phyloP scores from a whole-genome alignment of 345 rosid species.

The Citrus inodora region DNA sequence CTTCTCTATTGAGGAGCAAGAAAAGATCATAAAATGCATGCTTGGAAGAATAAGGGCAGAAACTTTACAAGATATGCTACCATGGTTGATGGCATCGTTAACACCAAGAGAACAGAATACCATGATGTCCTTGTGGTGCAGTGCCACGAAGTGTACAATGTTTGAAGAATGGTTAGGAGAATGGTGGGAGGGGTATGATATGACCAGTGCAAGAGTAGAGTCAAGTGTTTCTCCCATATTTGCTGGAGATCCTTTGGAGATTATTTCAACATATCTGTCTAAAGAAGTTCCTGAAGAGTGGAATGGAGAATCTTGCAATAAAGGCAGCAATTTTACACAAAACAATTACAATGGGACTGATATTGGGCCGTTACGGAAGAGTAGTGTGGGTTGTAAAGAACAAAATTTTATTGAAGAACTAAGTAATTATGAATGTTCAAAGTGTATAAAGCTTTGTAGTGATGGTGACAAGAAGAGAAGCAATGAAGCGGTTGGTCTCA shows the following conservation, averaged over 20 bases:
- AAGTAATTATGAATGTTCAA: constrained; percentile 18
- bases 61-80: constrained; percentile 66
- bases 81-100: constrained; percentile 68
- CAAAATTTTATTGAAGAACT: constrained; percentile 22
- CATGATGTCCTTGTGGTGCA: constrained; percentile 57
- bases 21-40: constrained; percentile 60
- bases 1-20: constrained; percentile 69
- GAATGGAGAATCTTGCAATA: constrained; percentile 18
- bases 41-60: constrained; percentile 74
- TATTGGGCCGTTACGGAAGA: constrained; percentile 20
- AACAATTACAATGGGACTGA: constrained; percentile 12
- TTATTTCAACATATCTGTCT: constrained; percentile 52
- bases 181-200: constrained; percentile 65
- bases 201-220: constrained; percentile 28
- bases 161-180: constrained; percentile 81
- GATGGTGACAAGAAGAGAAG: constrained; percentile 20
- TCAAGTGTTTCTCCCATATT: constrained; percentile 25
- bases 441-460: constrained; percentile 24
- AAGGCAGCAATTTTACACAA: constrained; percentile 13
- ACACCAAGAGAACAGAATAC: constrained; percentile 53
- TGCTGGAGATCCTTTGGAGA: constrained; percentile 55
- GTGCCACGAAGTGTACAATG: constrained; percentile 69
- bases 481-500: constrained; percentile 18
- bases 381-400: constrained; percentile 11
- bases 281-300: constrained; percentile 32